phyloP scores from a whole-genome alignment of 495 filamentous ascomycete genomes.

The Penicillium silybi region DNA sequence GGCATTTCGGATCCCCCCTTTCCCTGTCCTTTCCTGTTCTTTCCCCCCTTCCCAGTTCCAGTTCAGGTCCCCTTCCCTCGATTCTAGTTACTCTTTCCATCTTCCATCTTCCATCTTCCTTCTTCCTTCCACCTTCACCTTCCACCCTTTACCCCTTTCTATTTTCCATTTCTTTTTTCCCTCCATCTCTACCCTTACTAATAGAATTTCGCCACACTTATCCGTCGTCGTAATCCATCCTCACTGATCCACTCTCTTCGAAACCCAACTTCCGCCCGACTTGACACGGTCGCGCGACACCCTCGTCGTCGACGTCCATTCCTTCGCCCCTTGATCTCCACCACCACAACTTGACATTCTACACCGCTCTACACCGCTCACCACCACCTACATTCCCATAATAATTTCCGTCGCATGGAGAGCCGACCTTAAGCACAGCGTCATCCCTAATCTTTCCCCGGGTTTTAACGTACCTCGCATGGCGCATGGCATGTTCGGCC shows the following conservation, averaged over 20 bases:
- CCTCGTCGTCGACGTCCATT: slow-evolving; percentile 25
- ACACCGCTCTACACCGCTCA: slow-evolving; percentile 1
- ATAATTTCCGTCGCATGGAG: neutral
- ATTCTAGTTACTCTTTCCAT: slow-evolving; percentile 1
- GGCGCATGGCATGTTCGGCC: slow-evolving; percentile 60
- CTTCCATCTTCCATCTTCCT: neutral
- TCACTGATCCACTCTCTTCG: slow-evolving; percentile 6
- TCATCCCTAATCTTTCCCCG: slow-evolving; percentile 4
- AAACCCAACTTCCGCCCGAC: slow-evolving; percentile 1
- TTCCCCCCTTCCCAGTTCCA: no score
- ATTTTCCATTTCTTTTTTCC: slow-evolving; percentile 1
- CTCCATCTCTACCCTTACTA: slow-evolving; percentile 10
- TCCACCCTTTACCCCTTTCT: neutral
- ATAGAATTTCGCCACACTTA: slow-evolving; percentile 21
- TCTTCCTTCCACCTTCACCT: slow-evolving; percentile 1
- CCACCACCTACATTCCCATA: neutral
- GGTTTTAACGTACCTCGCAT: slow-evolving; percentile 35
- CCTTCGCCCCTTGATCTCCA: slow-evolving; percentile 10
- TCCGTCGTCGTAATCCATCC: slow-evolving; percentile 20
- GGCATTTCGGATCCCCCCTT: slow-evolving; percentile 24
- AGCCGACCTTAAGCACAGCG: neutral
- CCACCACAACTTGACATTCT: no score
- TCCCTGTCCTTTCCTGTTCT: no score
- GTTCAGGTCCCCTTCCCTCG: slow-evolving; percentile 3
- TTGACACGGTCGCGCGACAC: slow-evolving; percentile 23